Base-by-base conservation (phyloP, 2,329 filamentous ascomycete species). In the Penicillium sp. region DNA sequence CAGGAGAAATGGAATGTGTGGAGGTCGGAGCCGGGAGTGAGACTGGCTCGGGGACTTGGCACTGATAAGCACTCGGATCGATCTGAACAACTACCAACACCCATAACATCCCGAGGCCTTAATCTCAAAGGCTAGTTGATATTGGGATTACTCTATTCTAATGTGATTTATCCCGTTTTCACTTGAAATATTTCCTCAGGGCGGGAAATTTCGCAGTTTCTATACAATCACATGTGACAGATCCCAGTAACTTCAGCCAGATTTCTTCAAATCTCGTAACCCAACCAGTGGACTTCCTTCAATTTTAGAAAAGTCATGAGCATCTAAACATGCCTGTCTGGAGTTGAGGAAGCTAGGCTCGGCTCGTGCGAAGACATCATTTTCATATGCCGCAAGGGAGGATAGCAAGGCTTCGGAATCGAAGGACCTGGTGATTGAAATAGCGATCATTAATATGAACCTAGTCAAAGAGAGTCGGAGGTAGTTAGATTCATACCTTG, bases 271-370 rank as follows among this genome's bases (percentile, higher is more conserved):
- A 13, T 63, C 69, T 4, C 81, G 70, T 52, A 70, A 73, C n/a
- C 72, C 66, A 12, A 79, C 66, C 7, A 77, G 60, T 0, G 77
- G 75, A 41, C 74, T 77, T 17, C 69, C 65, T 17, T 73, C 65
- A 6, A 85, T 79, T 2, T 68, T 72, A 0, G 70, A 59, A 69
- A 80, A 85, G 19, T 81, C 73, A 65, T 85, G 82, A 0, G 83
- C 82, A 65, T 85, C 82, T 2, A 84, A 59, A 59, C 81, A 84
- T 0, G 83, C 83, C 60, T 78, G 76, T 4, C 83, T 74, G 2
- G 81, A 83, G 2, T 78, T 77, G 12, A 83, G 60, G 5, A 85
- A 80, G 2, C 78, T 81, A 0, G 77, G 76, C 1, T 74, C 75
- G 0, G 78, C 71, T 3, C 83, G 74, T 0, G 66, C 50, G 5